Evolutionary conservation across 768 basidiomycete species (phyloP).

Genomic region (Auriculariales sp.): DNA sequence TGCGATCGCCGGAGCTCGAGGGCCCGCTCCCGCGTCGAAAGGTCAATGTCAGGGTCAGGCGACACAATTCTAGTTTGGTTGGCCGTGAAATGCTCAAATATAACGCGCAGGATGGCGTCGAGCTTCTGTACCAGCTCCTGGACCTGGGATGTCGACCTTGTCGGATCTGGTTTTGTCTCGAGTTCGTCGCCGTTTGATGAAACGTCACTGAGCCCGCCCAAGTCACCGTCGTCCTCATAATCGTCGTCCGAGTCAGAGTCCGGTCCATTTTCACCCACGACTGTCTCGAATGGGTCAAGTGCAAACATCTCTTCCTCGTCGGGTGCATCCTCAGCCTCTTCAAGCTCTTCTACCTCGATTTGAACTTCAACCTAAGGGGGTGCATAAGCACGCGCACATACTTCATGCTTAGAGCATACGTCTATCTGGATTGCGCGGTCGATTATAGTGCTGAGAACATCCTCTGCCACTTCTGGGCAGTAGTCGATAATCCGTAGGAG

Average conservation of each 20-base stretch:
- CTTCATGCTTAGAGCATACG: slow-evolving; percentile 31
- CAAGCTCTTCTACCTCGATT: slow-evolving; percentile 85
- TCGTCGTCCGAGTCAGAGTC: slow-evolving; percentile 43
- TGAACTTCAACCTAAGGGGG: slow-evolving; percentile 78
- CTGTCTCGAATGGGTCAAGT: slow-evolving; percentile 74
- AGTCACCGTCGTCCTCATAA: slow-evolving; percentile 33
- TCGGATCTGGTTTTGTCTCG: slow-evolving; percentile 22
- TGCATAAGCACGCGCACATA: neutral
- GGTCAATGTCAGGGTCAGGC: too few relatives aligned
- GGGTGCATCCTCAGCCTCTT: slow-evolving; percentile 37
- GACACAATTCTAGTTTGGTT: slow-evolving; percentile 15
- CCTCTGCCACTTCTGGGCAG: slow-evolving; percentile 76
- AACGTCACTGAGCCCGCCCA: slow-evolving; percentile 50
- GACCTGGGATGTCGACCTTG: slow-evolving; percentile 49
- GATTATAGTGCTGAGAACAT: slow-evolving; percentile 72
- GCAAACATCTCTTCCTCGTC: slow-evolving; percentile 52
- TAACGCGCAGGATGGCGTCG: slow-evolving; percentile 69
- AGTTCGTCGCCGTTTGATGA: slow-evolving; percentile 50
- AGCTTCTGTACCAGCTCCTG: slow-evolving; percentile 85
- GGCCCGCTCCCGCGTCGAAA: slow-evolving; percentile 15
- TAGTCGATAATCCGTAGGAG: slow-evolving; percentile 69
- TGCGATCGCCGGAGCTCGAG: slow-evolving; percentile 37
- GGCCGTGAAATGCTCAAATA: slow-evolving; percentile 74
- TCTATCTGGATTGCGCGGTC: slow-evolving; percentile 95
- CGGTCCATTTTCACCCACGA: slow-evolving; percentile 60